Conservation (phyloP, 352 stramenopile genomes). For the Pythium aquatile region DNA sequence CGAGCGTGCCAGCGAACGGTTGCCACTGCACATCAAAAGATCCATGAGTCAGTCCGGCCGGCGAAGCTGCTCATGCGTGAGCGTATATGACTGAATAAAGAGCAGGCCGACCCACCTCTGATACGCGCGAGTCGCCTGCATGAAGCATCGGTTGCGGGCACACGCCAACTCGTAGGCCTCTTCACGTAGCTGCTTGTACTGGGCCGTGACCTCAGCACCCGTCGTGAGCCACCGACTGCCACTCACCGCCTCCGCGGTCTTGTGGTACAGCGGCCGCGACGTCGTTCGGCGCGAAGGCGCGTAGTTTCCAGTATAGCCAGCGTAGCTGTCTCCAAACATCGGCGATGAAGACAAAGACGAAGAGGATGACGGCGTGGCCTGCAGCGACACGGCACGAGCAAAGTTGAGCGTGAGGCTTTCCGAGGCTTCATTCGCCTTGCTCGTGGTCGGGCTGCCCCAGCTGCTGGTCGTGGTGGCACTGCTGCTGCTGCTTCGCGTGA, state of each 20-base stretch:
- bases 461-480: constrained; percentile 1
- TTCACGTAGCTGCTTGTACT: constrained; percentile 79
- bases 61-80: background rate
- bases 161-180: constrained; percentile 78
- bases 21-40: constrained; percentile 42
- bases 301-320: constrained; percentile 6
- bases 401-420: constrained; percentile 70
- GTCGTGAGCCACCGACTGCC: constrained; percentile 64
- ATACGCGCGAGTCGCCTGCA: constrained; percentile 82
- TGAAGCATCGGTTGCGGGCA: constrained; percentile 86
- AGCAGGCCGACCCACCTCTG: constrained; percentile 44
- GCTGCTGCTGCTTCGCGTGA: constrained; percentile 13
- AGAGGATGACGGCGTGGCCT: constrained; percentile 24
- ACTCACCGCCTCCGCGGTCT: constrained; percentile 40
- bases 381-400: constrained; percentile 67
- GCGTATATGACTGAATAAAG: background rate
- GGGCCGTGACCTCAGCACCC: constrained; percentile 46
- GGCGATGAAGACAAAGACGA: constrained; percentile 19
- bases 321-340: constrained; percentile 1
- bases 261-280: constrained; percentile 58
- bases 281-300: constrained; percentile 9
- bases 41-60: background rate
- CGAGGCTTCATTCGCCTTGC: constrained; percentile 26
- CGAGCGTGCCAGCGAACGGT: constrained; percentile 66
- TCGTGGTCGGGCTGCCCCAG: constrained; percentile 14